Base-by-base conservation (phyloP, 768 basidiomycete genomes). In the Sporobolomyces phaffii region DNA sequence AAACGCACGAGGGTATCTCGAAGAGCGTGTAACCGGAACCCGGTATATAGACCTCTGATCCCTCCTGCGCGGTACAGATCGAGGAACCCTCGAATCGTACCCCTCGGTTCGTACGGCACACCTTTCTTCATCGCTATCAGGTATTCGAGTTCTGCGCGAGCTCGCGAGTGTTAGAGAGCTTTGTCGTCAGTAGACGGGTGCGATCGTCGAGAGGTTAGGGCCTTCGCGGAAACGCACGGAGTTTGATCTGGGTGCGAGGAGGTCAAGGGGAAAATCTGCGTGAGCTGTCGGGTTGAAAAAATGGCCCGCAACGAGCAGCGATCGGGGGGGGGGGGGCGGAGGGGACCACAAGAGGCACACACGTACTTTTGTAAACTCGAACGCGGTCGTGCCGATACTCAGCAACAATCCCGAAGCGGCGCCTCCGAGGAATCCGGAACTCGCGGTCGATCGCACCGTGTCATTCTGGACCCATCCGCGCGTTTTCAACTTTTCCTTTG, bases 401-500 rank as follows among this genome's bases (percentile, higher is more conserved):
- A 72, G 45, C 58, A 69, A 4, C 49, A 70, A 24, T 5, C 72
- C 73, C 14, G 65, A 62, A n/a, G 73, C 68, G 10, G 71, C 71
- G 5, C 73, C 73, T 24, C 73, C 73, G 15, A 64, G 4, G 49
- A 74, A 74, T 0, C 73, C 73, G 0, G 62, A 31, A 10, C 8
- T 49, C 2, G 69, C 70, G 1, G 61, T 50, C 17, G 51, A 41
- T 11, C 11, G 15, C 2, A 58, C 33, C 41, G 62, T 48, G 15
- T 68, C 36, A 5, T 34, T 82, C 73, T 80, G 81, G 36, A 91
- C 80, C 73, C 83, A 82, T 52, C 85, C 77, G 20, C 56, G 10
- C n/a, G 70, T 79, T 58, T 82, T 81, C 73, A 87, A 86, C 69
- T 82, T 80, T 72, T 90, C 87, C 79, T 90, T 93, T 43, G 88